Percentiles rank a stretch among this genome's conserved stretches.
These are phyloP conservation scores for Monosporascus sp. DNA, from an alignment of 2,329 filamentous ascomycete species.

Conservation along the genomic window DNA sequence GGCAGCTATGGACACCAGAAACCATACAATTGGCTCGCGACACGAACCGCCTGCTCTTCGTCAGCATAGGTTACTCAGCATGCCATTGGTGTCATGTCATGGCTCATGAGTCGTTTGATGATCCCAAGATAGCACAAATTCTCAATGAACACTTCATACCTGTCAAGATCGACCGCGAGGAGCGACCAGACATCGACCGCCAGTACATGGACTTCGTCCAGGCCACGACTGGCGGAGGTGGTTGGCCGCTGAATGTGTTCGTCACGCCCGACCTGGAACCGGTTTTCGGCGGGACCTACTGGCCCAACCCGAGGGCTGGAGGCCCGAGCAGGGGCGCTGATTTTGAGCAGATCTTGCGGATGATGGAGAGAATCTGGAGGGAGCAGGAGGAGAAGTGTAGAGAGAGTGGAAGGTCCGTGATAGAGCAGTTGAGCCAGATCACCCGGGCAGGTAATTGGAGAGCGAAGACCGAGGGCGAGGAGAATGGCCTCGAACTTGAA, in stretches of 20 bases:
- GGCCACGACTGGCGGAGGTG: not conserved
- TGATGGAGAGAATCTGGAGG: not conserved
- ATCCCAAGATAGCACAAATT: not conserved
- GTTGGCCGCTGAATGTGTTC: not conserved
- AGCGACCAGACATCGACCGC: not conserved
- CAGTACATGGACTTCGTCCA: not conserved
- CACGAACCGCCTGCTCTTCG: not conserved
- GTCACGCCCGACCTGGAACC: not conserved
- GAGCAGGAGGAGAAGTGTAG: not conserved
- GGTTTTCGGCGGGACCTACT: not conserved
- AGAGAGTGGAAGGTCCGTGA: not conserved
- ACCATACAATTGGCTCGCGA: not conserved
- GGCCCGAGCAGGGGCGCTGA: not conserved
- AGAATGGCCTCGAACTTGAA: too few species aligned
- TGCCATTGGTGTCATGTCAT: not conserved
- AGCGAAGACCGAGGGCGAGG: too few species aligned
- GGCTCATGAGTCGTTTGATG: not conserved
- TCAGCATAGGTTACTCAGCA: not conserved
- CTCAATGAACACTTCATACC: not conserved
- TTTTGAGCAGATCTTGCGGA: not conserved
- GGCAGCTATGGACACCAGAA: not conserved
- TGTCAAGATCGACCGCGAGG: not conserved
- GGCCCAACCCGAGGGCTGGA: not conserved
- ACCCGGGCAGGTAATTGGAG: too few species aligned
- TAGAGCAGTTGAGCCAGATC: not conserved